Percentiles rank a stretch among this genome's conserved stretches.
These are phyloP conservation scores for Poteriospumella lacustris DNA, from an alignment of 108 stramenopile species.

Conservation along the genomic window DNA sequence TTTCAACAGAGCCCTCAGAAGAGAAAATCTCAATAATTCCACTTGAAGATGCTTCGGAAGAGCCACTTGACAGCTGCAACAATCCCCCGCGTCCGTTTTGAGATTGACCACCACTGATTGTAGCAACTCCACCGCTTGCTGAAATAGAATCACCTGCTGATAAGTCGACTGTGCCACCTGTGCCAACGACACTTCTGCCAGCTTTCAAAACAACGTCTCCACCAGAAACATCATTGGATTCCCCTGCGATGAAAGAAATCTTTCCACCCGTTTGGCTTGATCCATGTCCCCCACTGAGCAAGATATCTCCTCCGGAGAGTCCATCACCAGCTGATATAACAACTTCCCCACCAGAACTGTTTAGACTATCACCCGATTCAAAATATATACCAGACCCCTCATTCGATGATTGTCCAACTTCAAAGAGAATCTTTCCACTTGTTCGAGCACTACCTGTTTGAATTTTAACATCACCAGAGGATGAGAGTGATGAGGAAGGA, in stretches of 20 bases:
- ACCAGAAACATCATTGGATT: conserved; percentile 10
- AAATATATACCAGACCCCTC: no score
- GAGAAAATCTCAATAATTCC: background rate
- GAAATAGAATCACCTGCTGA: background rate
- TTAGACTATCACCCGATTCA: background rate
- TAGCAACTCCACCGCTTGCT: background rate
- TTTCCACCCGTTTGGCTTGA: background rate
- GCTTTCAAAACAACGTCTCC: conserved; percentile 9
- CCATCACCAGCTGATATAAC: background rate
- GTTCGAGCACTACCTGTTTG: background rate
- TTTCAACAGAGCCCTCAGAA: no score
- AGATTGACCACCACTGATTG: background rate
- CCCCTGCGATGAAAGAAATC: background rate
- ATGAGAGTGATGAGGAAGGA: background rate
- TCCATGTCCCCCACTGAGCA: background rate
- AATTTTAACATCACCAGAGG: background rate
- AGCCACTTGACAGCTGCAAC: background rate
- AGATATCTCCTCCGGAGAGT: background rate
- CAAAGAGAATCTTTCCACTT: no score
- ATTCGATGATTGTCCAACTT: no score
- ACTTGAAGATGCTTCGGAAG: background rate
- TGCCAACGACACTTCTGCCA: background rate
- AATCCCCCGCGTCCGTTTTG: background rate
- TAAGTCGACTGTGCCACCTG: background rate
- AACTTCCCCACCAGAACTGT: background rate